These are phyloP conservation scores for Xylaria scruposa DNA, from an alignment of 495 filamentous ascomycete species.

Conservation along the genomic window DNA sequence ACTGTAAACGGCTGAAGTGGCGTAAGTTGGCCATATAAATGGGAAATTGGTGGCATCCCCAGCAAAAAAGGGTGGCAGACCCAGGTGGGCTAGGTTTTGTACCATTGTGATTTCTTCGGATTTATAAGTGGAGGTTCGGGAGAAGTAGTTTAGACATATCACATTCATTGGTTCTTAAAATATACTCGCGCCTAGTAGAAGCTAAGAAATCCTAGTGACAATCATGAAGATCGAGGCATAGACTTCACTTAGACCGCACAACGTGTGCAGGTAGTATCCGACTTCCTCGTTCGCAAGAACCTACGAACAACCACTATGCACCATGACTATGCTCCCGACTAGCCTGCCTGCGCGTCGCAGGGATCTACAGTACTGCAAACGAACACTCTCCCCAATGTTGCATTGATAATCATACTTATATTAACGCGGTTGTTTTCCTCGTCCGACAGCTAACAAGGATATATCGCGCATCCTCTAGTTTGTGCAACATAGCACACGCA, in stretches of 20 bases:
- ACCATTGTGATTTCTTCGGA: background rate
- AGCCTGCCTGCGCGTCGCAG: constrained; percentile 7
- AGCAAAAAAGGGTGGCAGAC: too few relatives aligned
- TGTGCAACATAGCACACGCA: constrained; percentile 3
- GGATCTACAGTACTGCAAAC: background rate
- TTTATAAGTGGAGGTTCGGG: background rate
- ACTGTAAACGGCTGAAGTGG: too few relatives aligned
- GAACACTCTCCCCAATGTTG: constrained; percentile 8
- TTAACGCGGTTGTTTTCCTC: constrained; percentile 3
- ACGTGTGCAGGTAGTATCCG: constrained; percentile 15
- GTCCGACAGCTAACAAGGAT: background rate
- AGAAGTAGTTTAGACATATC: background rate
- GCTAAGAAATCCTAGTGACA: constrained; percentile 6
- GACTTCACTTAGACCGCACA: constrained; percentile 9
- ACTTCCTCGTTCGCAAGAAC: background rate
- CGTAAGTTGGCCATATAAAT: too few relatives aligned
- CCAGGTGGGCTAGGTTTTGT: too few relatives aligned
- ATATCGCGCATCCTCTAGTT: background rate
- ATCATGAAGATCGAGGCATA: background rate
- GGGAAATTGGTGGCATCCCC: too few relatives aligned
- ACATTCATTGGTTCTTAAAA: background rate
- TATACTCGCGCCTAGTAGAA: background rate
- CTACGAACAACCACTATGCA: background rate
- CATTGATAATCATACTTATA: constrained; percentile 4
- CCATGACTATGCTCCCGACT: constrained; percentile 10